These are phyloP conservation scores for Asterophora parasitica DNA, from an alignment of 768 basidiomycete species.

Conservation along the genomic window DNA sequence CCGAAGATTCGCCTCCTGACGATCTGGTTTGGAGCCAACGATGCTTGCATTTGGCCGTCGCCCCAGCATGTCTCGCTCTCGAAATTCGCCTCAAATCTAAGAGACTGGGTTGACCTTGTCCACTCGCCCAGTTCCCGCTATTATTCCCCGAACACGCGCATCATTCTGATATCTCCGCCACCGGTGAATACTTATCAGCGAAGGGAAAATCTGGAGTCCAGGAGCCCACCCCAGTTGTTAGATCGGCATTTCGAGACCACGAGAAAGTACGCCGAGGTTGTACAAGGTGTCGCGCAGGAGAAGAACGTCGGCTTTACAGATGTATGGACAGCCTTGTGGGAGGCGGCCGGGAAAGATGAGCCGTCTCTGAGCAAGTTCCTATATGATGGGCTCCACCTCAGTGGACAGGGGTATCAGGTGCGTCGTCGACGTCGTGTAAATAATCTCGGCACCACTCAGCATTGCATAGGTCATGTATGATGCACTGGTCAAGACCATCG, in stretches of 20 bases:
- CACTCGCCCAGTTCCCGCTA: slow-evolving; percentile 55
- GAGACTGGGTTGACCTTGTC: slow-evolving; percentile 56
- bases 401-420: slow-evolving; percentile 68
- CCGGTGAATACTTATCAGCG: slow-evolving; percentile 70
- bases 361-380: slow-evolving; percentile 46
- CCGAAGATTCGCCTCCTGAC: slow-evolving; percentile 69
- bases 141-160: slow-evolving; percentile 66
- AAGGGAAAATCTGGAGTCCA: slow-evolving; percentile 41
- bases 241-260: slow-evolving; percentile 65
- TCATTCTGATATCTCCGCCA: slow-evolving; percentile 82
- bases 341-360: slow-evolving; percentile 63
- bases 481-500: slow-evolving; percentile 52
- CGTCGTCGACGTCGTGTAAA: slow-evolving; percentile 19
- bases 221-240: slow-evolving; percentile 44
- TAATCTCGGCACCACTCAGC: slow-evolving; percentile 1
- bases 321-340: slow-evolving; percentile 69
- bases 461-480: slow-evolving; percentile 59
- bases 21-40: slow-evolving; percentile 92
- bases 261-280: slow-evolving; percentile 65
- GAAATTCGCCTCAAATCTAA: slow-evolving; percentile 61
- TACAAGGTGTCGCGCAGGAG: slow-evolving; percentile 51
- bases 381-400: slow-evolving; percentile 80
- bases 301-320: slow-evolving; percentile 64
- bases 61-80: slow-evolving; percentile 74
- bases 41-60: slow-evolving; percentile 61